These are phyloP conservation scores for Apostasia shenzhenica DNA, from an alignment of 106 monocot genomes.

Conservation along the genomic window DNA sequence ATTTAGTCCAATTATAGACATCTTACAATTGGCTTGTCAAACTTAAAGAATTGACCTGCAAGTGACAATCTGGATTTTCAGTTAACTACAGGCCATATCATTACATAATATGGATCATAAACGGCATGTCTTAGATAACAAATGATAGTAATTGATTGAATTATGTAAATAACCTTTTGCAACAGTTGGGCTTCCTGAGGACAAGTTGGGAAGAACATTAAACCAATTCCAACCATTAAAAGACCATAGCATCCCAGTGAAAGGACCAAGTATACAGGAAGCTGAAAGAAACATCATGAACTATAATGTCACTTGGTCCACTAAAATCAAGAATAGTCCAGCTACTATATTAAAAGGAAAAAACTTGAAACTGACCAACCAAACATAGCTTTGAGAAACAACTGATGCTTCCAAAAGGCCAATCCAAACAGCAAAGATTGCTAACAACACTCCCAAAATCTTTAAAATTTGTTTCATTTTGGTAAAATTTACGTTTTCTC, in stretches of 20 bases:
- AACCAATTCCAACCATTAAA: slow-evolving; percentile 93
- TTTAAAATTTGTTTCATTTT: slow-evolving; percentile 92
- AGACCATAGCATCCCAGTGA: slow-evolving; percentile 89
- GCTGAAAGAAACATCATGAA: slow-evolving; percentile 27
- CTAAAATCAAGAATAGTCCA: slow-evolving; percentile 10
- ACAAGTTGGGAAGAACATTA: slow-evolving; percentile 90
- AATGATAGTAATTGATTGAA: too few species aligned
- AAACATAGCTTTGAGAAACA: slow-evolving; percentile 59
- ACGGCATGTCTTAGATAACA: too few species aligned
- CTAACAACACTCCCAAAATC: slow-evolving; percentile 53
- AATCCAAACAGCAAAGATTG: slow-evolving; percentile 67
- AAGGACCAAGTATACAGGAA: slow-evolving; percentile 80
- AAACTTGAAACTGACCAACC: slow-evolving; percentile 70
- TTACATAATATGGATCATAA: too few species aligned
- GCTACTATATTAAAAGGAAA: not conserved
- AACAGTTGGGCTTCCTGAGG: slow-evolving; percentile 80
- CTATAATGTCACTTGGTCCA: not conserved
- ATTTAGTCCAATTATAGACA: not conserved
- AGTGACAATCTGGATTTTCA: too few species aligned
- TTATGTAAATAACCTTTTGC: slow-evolving; percentile 46
- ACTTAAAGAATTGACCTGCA: too few species aligned
- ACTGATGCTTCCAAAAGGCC: slow-evolving; percentile 59
- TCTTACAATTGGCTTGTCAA: too few species aligned
- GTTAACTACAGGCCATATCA: too few species aligned
- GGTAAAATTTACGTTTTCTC: not conserved